phyloP scores from a whole-genome alignment of 768 basidiomycete genomes.

The Tephrocybe rancida region DNA sequence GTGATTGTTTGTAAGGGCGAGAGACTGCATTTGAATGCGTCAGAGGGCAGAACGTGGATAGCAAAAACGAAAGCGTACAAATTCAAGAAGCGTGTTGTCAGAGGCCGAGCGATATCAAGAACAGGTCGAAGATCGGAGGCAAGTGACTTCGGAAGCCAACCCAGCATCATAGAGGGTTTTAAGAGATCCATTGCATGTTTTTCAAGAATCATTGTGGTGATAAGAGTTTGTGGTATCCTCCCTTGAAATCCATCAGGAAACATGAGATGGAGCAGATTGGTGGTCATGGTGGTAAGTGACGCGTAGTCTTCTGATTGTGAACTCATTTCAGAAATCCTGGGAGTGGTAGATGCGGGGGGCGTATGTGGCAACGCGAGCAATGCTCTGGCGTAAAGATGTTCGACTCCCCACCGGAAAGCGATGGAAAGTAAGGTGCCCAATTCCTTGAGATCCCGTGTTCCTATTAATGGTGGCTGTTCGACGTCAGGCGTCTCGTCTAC shows the following conservation, averaged over 20 bases:
- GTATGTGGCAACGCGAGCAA: constrained; percentile 39
- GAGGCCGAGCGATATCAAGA: constrained; percentile 49
- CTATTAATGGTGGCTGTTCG: constrained; percentile 42
- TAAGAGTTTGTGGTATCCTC: constrained; percentile 55
- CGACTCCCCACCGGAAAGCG: constrained; percentile 71
- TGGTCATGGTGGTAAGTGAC: constrained; percentile 43
- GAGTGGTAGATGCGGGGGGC: constrained; percentile 11
- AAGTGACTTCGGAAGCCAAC: constrained; percentile 69
- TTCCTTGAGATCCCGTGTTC: constrained; percentile 65
- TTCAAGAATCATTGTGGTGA: constrained; percentile 60
- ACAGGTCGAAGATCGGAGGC: constrained; percentile 37
- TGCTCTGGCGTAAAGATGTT: constrained; percentile 52
- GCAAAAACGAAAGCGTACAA: constrained; percentile 51
- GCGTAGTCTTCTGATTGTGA: constrained; percentile 42
- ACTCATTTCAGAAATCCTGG: constrained; percentile 48
- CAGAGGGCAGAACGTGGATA: constrained; percentile 17
- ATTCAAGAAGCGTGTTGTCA: constrained; percentile 57
- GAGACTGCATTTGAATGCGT: constrained; percentile 42
- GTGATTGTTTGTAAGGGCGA: constrained; percentile 67
- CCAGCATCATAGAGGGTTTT: constrained; percentile 60
- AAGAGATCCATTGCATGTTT: constrained; percentile 61
- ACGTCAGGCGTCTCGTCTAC: constrained; percentile 15
- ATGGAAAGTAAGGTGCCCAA: constrained; percentile 69
- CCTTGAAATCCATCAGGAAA: constrained; percentile 56
- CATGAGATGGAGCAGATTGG: constrained; percentile 48